A percentile compares a stretch with the other conserved stretches of the same genome.
These are phyloP conservation scores for Phytophthora pistaciae DNA, from an alignment of 352 stramenopile species.

Conservation along the genomic window DNA sequence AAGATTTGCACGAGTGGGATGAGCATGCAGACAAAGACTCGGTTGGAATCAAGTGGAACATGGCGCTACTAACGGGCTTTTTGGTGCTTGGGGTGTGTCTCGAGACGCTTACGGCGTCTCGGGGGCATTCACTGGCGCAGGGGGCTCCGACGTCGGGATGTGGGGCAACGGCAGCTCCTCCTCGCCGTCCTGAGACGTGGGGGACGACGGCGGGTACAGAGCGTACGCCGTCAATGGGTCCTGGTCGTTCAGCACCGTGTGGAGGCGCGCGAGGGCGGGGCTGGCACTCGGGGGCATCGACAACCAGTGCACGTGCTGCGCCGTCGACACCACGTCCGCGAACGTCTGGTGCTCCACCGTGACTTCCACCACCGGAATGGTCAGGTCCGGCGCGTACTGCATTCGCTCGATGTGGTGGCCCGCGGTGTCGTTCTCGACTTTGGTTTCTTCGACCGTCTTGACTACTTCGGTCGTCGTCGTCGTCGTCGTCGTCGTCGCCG, in stretches of 20 bases:
- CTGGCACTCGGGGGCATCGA: constrained; percentile 40
- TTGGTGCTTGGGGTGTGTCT: constrained; percentile 17
- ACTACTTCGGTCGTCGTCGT: not conserved
- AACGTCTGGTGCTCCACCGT: constrained; percentile 36
- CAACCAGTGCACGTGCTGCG: constrained; percentile 45
- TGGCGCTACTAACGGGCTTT: constrained; percentile 17
- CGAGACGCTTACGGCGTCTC: constrained; percentile 8
- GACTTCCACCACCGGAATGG: constrained; percentile 25
- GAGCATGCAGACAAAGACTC: not conserved
- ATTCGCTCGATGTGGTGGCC: not conserved
- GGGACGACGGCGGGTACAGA: constrained; percentile 39
- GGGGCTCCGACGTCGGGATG: constrained; percentile 24
- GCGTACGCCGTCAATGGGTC: constrained; percentile 47
- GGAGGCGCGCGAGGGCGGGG: constrained; percentile 44
- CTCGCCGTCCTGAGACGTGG: constrained; percentile 19
- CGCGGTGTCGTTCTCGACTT: not conserved
- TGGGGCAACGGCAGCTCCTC: constrained; percentile 34
- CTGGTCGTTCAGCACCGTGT: constrained; percentile 44
- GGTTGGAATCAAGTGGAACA: constrained; percentile 24
- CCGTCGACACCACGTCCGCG: constrained; percentile 24
- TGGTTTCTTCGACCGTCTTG: not conserved
- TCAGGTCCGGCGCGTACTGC: not conserved
- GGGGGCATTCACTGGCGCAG: constrained; percentile 13
- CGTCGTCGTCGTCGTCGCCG: not conserved
- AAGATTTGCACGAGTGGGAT: constrained; percentile 16